Percentiles rank a stretch among this genome's conserved stretches.
Evolutionary conservation across 2,329 filamentous ascomycete species (phyloP).

Genomic region (Venturia aucupariae): DNA sequence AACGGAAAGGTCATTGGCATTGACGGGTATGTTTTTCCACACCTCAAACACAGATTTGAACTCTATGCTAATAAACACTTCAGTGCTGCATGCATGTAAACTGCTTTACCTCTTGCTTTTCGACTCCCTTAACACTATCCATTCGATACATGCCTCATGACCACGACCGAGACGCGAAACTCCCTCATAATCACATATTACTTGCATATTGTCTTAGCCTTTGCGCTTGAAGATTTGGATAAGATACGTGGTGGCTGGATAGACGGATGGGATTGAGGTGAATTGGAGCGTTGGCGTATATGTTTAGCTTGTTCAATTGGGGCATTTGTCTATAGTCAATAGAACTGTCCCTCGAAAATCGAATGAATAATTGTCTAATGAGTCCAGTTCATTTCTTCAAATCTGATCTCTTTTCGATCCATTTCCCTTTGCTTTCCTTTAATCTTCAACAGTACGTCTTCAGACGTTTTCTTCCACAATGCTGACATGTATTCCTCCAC

Average conservation of each 20-base stretch:
- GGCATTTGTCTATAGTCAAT: background rate
- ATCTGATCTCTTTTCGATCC: no score
- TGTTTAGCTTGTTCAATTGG: background rate
- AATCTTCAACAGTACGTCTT: no score
- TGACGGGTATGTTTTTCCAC: slow-evolving; percentile 10
- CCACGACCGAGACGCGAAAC: background rate
- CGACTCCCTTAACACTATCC: background rate
- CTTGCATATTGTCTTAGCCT: background rate
- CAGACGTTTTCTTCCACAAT: no score
- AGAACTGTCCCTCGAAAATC: background rate
- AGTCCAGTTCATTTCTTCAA: background rate
- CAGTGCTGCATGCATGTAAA: slow-evolving; percentile 14
- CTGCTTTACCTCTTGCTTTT: background rate
- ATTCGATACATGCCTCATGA: background rate
- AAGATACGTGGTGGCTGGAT: background rate
- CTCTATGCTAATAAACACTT: background rate
- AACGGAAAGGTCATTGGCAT: slow-evolving; percentile 44
- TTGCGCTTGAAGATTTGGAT: background rate
- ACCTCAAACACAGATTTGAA: background rate
- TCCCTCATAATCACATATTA: background rate
- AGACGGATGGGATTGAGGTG: background rate
- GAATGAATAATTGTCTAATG: background rate
- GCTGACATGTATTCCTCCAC: no score
- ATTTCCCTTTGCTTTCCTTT: no score
- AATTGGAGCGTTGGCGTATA: slow-evolving; percentile 2